Evolutionary conservation across 1,284 basidiomycete genomes (phyloP), one percentile per base, ranked within the genome.

Genomic region (Pseudozyma hubeiensis): DNA sequence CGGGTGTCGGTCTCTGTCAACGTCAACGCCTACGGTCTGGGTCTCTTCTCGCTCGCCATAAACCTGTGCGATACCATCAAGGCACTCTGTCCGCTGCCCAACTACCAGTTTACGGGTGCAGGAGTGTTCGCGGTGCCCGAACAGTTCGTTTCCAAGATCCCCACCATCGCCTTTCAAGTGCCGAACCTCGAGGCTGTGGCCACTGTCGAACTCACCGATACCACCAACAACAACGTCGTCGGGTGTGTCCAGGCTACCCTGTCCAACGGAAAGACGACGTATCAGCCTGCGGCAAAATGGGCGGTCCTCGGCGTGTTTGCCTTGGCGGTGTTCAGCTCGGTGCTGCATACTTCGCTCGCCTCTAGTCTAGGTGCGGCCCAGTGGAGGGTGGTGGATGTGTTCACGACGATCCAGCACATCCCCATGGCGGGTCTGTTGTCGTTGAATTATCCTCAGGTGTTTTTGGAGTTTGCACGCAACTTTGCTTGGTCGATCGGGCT

Each of bases 151-250:
- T 84, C 86, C 43, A 85, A 87, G 58, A 88, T 98, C 14, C 94
- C 95, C 0, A 83, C 84, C 14, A 92, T 97, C 64, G 94, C 92
- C 0, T 99, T 91, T 85, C 87, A 87, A 24, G 91, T 99, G 29
- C 96, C 96, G 9, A 92, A 98, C 84, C 88, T 98, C 14, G 94
- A 98, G 84, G 94, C 92, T 1, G 93, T 90, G 74, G 94, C 90
- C 0, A 92, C 93, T 70, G 86, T 99, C 53, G 89, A 90, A 9
- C 88, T 98, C 29, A 88, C 87, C 0, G 90, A 93, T 68, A 87
- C 89, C 40, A 86, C 89, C 40, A 86, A 87, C 49, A 91, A 91
- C 1, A 89, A 90, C 47, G 87, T 92, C 64, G 92, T 91, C 47
- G 93, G 93, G 0, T 99, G 95, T 78, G 88, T 98, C 4, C 93